Evolutionary conservation across 192 early-diverging fungal species (phyloP), one percentile per base, ranked within the genome.

Genomic region (Podila epicladia): DNA sequence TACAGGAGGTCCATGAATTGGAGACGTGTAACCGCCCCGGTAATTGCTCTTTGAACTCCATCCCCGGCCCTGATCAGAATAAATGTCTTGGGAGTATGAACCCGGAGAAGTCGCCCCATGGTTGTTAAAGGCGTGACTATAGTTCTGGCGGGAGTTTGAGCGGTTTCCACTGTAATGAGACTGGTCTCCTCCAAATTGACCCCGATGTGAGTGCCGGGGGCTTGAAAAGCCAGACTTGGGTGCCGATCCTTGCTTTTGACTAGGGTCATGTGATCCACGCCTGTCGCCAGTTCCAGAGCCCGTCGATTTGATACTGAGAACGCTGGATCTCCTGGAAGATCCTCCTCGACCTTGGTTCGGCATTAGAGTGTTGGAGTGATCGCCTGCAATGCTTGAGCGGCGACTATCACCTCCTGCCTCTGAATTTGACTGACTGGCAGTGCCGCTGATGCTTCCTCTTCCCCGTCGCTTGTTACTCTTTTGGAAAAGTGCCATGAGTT

Each of bases 401-500:
- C 71, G 70, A 55, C 71, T 80, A 19, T 61, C 22, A 5, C 63
- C 70, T 4, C 60, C 66, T 26, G 68, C 58, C 8, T 76, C 74
- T 50, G 77, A 80, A 24, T 72, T 65, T 5, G 66, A 64, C 29
- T 51, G 59, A 22, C 76, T 79, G 11, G 32, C 67, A 0, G 61
- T 20, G 7, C 45, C 67, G 20, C 59, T 67, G 6, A 55, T 38
- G n/a, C 77, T 73, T 12, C 61, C 67, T 26, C 71, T n/a, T 55
- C 62, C 77, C 8, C 48, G 61, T 9, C 58, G 65, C 24, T 20
- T 24, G 24, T 35, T 71, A 32, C 53, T 58, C 50, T 75, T 80
- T 55, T 73, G 69, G 57, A 87, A 87, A 20, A 83, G 67, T 12
- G 62, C 67, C 5, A 87, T 19, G 15, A 87, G 62, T 32, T 73